A percentile compares a stretch with the other conserved stretches of the same genome.
phyloP scores from a whole-genome alignment of 257 asterid genomes.

The Solanum chmielewskii region DNA sequence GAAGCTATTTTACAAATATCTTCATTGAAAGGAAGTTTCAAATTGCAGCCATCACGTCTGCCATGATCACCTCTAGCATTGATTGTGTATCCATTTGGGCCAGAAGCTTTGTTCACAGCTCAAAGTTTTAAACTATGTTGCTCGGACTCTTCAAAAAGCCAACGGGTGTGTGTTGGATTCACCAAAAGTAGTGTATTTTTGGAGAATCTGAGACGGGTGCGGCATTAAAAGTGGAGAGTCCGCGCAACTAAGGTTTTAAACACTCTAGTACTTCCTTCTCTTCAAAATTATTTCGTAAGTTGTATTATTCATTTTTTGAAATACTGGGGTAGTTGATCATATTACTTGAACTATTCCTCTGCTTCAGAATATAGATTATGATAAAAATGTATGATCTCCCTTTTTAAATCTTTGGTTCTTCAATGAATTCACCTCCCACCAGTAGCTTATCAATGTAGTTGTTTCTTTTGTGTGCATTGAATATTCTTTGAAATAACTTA shows the following conservation, averaged over 20 bases:
- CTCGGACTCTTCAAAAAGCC: too few relatives aligned
- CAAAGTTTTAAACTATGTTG: background rate
- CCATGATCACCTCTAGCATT: background rate
- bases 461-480: background rate
- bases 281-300: background rate
- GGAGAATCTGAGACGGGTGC: too few relatives aligned
- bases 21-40: background rate
- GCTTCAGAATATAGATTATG: background rate
- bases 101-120: background rate
- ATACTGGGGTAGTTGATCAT: background rate
- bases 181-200: too few relatives aligned
- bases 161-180: too few relatives aligned
- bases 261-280: background rate
- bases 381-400: background rate
- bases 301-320: background rate
- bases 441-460: background rate
- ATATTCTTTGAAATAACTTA: background rate
- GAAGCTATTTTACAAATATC: background rate
- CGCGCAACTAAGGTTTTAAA: background rate
- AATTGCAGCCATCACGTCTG: background rate
- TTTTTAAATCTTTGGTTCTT: background rate
- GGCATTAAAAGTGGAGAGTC: too few relatives aligned
- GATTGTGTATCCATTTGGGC: background rate
- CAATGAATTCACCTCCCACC: background rate
- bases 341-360: background rate